A percentile compares a stretch with the other conserved stretches of the same genome.
Evolutionary conservation across 176 grass and related monocot genomes (phyloP).

Genomic region (Ensete ventricosum): DNA sequence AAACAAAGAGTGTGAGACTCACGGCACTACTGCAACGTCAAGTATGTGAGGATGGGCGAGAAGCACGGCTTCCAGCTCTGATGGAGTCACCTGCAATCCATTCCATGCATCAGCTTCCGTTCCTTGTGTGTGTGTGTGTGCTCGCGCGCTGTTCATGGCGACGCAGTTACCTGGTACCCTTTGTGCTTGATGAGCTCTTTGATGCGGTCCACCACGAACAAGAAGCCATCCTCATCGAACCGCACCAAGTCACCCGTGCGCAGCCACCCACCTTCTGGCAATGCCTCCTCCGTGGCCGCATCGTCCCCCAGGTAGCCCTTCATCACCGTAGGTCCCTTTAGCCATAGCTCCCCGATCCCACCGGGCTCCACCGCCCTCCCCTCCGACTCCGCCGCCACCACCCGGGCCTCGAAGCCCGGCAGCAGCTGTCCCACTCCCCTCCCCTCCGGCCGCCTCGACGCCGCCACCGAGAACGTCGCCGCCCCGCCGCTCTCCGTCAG

Average conservation of each 20-base stretch:
- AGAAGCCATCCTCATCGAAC: slow-evolving; percentile 31
- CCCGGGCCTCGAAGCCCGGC: slow-evolving; percentile 10
- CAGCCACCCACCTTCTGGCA: slow-evolving; percentile 28
- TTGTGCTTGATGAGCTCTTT: slow-evolving; percentile 44
- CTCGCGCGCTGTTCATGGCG: background rate
- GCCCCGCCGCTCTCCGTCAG: slow-evolving; percentile 8
- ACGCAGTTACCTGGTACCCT: slow-evolving; percentile 17
- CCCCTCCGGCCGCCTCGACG: background rate
- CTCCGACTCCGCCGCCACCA: slow-evolving; percentile 3
- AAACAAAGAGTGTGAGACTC: background rate
- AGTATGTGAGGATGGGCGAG: slow-evolving; percentile 15
- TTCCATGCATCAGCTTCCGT: background rate
- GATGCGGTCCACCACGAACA: slow-evolving; percentile 35
- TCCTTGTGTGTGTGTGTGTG: background rate
- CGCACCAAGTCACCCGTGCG: slow-evolving; percentile 33
- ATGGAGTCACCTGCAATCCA: slow-evolving; percentile 1
- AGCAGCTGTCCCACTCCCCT: slow-evolving; percentile 10
- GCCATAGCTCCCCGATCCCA: slow-evolving; percentile 17
- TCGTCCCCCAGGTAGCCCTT: slow-evolving; percentile 22
- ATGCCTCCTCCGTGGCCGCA: slow-evolving; percentile 20
- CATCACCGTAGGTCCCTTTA: slow-evolving; percentile 13
- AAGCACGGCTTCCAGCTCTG: slow-evolving; percentile 15
- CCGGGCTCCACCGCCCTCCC: slow-evolving; percentile 11
- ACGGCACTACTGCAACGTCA: slow-evolving; percentile 24
- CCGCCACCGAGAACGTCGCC: background rate